phyloP scores from a whole-genome alignment of 2,329 filamentous ascomycete species.

The Fulvia fulva region DNA sequence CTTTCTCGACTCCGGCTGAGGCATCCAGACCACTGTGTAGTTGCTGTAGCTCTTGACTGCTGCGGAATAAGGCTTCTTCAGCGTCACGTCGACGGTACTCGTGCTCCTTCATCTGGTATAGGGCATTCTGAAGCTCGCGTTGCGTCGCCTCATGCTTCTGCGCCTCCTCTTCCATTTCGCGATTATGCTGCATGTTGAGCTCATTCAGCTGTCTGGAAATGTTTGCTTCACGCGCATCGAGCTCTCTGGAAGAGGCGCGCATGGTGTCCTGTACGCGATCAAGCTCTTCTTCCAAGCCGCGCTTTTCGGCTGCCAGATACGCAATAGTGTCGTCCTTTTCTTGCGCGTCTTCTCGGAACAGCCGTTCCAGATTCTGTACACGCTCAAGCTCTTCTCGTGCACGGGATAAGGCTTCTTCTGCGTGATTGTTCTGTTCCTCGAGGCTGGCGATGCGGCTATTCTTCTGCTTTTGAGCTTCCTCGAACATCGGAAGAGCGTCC shows the following conservation, averaged over 20 bases:
- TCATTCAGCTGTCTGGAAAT: conserved; percentile 17
- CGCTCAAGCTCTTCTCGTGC: neutral
- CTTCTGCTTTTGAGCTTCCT: conserved; percentile 3
- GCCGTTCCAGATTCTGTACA: neutral
- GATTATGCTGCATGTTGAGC: conserved; percentile 20
- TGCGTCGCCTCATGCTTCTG: conserved; percentile 23
- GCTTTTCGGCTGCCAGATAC: neutral
- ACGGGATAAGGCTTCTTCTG: neutral
- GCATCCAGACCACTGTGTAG: conserved; percentile 1
- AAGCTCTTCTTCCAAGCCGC: neutral
- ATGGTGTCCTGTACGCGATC: neutral
- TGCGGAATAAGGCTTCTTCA: conserved; percentile 3
- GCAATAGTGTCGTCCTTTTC: conserved; percentile 4
- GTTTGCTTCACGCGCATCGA: conserved; percentile 31
- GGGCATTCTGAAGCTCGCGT: conserved; percentile 16
- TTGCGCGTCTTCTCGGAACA: neutral
- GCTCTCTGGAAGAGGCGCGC: neutral
- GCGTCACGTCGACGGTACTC: conserved; percentile 8
- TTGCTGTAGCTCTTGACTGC: conserved; percentile 4
- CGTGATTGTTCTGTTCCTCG: neutral
- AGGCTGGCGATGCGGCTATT: neutral
- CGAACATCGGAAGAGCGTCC: neutral
- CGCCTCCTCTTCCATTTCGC: conserved; percentile 23
- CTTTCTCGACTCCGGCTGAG: neutral
- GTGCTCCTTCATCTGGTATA: conserved; percentile 17